Conservation (phyloP, 106 monocot species). For the Dendrobium officinale region DNA sequence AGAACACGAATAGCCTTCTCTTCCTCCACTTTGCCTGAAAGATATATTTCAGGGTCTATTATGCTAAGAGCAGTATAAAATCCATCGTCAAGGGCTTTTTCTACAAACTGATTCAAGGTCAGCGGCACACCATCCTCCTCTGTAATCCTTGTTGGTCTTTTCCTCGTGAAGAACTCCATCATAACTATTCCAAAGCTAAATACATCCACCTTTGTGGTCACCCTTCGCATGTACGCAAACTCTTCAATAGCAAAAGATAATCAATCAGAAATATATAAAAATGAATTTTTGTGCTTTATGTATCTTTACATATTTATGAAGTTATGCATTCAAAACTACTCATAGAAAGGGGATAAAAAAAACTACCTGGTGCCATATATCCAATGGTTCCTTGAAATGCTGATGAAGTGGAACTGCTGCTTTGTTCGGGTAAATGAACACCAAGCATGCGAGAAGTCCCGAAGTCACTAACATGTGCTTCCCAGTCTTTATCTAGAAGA, state of each 20-base stretch:
- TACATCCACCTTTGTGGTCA: slow-evolving; percentile 76
- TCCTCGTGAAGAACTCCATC: slow-evolving; percentile 73
- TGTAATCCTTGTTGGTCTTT: slow-evolving; percentile 43
- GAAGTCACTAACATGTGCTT: slow-evolving; percentile 71
- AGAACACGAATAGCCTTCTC: slow-evolving; percentile 35
- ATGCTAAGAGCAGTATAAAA: slow-evolving; percentile 21
- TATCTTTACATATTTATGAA: neutral
- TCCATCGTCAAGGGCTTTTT: slow-evolving; percentile 39
- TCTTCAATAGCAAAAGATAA: slow-evolving; percentile 25
- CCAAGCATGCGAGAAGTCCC: slow-evolving; percentile 75
- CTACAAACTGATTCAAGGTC: slow-evolving; percentile 54
- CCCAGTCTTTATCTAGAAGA: slow-evolving; percentile 68
- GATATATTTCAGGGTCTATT: slow-evolving; percentile 36
- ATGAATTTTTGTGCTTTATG: neutral
- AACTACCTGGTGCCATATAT: slow-evolving; percentile 84
- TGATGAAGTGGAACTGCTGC: slow-evolving; percentile 29
- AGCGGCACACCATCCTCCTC: slow-evolving; percentile 23
- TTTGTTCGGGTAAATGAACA: slow-evolving; percentile 31
- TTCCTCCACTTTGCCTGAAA: slow-evolving; percentile 26
- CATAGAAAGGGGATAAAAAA: neutral
- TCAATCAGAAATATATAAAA: neutral
- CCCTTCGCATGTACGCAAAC: slow-evolving; percentile 78
- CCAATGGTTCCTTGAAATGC: slow-evolving; percentile 91
- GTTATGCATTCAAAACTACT: neutral
- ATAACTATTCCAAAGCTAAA: slow-evolving; percentile 80